Evolutionary conservation across 805 yeast species (phyloP), one percentile per base, ranked within the genome.

Genomic region (Yarrowia deformans): DNA sequence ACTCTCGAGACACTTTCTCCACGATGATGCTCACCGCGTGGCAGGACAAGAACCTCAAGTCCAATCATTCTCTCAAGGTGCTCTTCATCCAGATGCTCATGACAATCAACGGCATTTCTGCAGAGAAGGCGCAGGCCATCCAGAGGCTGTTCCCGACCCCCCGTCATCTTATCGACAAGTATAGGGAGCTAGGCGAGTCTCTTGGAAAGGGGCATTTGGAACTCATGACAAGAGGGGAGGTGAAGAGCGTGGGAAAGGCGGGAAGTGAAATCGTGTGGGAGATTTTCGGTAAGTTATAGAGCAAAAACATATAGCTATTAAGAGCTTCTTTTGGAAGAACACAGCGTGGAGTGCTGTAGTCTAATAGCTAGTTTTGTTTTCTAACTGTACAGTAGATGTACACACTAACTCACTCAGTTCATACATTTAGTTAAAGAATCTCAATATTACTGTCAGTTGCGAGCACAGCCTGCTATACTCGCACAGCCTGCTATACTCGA

Each of bases 41-140:
- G 45, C 2, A 49, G 68, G 50, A 37, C 19, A 46, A 71, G 3
- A 72, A 70, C 16, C 72, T 77, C 37, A 79, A 70, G 79, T 82
- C 82, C 73, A 81, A 81, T 56, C 81, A 85, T 12, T 90, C 97
- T 0, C 86, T 91, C 0, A 87, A 86, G 56, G 97, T 94, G 71
- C 79, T 91, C 73, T 94, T 87, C 73, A 79, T 92, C 1, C 81
- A 85, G 55, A 87, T 92, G 88, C 82, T 95, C 29, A 86, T 93
- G 89, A 85, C 93, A 2, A 84, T 90, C 1, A 84, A 85, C 70
- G 99, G 98, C 0, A 82, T 95, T 0, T 87, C 97, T 0, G 79
- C 91, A 39, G 98, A 94, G 71, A 92, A 90, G 75, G 99, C 99
- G 0, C 75, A 87, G 10, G 86, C 86, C 8, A 87, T 95, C 10